Base-by-base conservation (phyloP, 2,329 filamentous ascomycete genomes). In the Phaeosphaeriaceae sp. region DNA sequence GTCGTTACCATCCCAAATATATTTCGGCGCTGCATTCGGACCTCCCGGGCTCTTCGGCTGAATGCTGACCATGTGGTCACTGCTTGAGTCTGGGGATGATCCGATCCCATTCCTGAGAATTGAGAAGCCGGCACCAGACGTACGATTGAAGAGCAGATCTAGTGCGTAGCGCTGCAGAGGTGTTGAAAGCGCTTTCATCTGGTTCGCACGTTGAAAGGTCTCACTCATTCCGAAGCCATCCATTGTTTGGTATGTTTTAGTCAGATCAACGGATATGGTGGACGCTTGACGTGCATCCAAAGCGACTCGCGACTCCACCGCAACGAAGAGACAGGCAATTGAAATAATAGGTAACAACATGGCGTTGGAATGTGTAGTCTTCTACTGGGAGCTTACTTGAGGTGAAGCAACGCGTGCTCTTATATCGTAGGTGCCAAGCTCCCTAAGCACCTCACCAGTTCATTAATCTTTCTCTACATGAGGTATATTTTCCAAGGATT, bases 71-170 rank as follows among this genome's bases (percentile, higher is more conserved):
- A 69, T 69, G 33, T 67, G 60, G 58, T 79, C 77, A 12, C 70
- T 73, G 51, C 66, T 71, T 28, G 65, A 71, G 54, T 77, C 73
- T n/a, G 74, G 74, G n/a, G 70, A 73, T 0, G 74, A 77, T 0
- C 77, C 77, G 58, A 79, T 77, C 28, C 76, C 74, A 48, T 78
- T 78, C 21, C 77, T 69, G 17, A 79, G 56, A 46, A 79, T 79
- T 13, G 70, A 71, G 46, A 79, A 71, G 1, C 77, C 76, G 1
- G 77, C 76, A 3, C 76, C 77, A 0, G 72, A 73, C 2, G 74
- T 77, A 17, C 66, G 71, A 58, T 76, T 79, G 66, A 79, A 79
- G 40, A 79, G 71, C 6, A 78, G 64, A 50, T 79, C 76, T 4
- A 79, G 66, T 3, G 74, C 63, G 42, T 72, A 64, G 6, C 71